Evolutionary conservation across 2,329 filamentous ascomycete species (phyloP).

Genomic region (Xylaria sp.): DNA sequence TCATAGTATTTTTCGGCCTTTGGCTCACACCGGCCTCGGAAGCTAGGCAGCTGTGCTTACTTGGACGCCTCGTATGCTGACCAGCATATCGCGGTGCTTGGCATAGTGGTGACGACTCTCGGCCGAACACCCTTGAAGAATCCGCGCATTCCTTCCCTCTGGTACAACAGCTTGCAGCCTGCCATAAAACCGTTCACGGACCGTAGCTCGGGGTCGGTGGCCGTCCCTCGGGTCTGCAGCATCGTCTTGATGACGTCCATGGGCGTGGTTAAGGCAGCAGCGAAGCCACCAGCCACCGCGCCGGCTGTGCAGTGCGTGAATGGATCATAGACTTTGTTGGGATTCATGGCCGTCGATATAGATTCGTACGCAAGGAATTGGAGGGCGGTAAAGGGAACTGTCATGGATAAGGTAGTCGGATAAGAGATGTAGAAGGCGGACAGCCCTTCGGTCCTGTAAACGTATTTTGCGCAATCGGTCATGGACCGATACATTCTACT

Average conservation of each 20-base stretch:
- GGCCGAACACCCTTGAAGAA: conserved; percentile 96
- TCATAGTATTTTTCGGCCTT: not conserved
- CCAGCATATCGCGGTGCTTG: conserved; percentile 99
- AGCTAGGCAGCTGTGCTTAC: conserved; percentile 56
- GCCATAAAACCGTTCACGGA: conserved; percentile 85
- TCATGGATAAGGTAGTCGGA: conserved; percentile 98
- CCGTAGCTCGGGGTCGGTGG: conserved; percentile 81
- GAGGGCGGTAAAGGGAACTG: conserved; percentile 94
- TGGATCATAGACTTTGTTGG: conserved; percentile 85
- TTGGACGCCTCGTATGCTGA: conserved; percentile 78
- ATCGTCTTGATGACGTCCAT: conserved; percentile 99
- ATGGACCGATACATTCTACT: conserved; percentile 86
- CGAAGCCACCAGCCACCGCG: conserved; percentile 91
- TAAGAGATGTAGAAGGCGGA: conserved; percentile 98
- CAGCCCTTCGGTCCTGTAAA: conserved; percentile 88
- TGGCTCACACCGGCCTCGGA: conserved; percentile 5
- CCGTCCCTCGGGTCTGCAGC: conserved; percentile 89
- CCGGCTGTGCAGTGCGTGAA: conserved; percentile 93
- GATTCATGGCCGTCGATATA: conserved; percentile 93
- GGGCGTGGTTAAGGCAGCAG: conserved; percentile 92
- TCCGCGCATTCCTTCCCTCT: conserved; percentile 83
- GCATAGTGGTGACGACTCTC: conserved; percentile 94
- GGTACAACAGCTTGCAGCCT: conserved; percentile 83
- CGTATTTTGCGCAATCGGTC: conserved; percentile 84
- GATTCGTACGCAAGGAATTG: conserved; percentile 99